Evolutionary conservation across 768 basidiomycete genomes (phyloP).

Genomic region (Suillus luteus): DNA sequence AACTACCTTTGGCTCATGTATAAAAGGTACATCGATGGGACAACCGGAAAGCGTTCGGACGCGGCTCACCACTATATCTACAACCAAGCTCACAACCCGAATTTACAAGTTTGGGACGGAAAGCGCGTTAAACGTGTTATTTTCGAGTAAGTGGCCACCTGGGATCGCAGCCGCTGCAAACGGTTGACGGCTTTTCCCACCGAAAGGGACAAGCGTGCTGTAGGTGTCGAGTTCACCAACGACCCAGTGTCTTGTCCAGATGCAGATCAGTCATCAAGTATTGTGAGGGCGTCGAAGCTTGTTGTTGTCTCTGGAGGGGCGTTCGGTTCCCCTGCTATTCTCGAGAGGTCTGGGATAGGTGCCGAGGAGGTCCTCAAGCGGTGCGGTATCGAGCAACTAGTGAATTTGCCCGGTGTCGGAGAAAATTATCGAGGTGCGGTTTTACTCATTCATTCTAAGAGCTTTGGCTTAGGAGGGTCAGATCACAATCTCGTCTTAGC

Average conservation of each 20-base stretch:
- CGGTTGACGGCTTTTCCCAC: background rate
- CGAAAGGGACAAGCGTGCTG: constrained; percentile 32
- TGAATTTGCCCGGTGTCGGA: constrained; percentile 76
- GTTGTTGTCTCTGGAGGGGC: constrained; percentile 55
- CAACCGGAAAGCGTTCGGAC: constrained; percentile 59
- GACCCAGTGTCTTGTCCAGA: constrained; percentile 23
- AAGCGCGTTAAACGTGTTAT: constrained; percentile 50
- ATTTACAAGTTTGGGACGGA: constrained; percentile 41
- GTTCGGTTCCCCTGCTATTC: constrained; percentile 56
- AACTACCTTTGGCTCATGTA: background rate
- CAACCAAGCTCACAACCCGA: constrained; percentile 44
- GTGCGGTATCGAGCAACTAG: constrained; percentile 48
- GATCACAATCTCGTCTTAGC: constrained; percentile 34
- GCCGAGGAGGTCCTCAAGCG: constrained; percentile 46
- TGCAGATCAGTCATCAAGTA: constrained; percentile 26
- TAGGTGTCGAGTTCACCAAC: constrained; percentile 55
- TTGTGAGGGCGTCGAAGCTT: constrained; percentile 42
- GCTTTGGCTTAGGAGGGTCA: constrained; percentile 6
- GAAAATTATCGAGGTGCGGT: constrained; percentile 59
- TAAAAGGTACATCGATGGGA: constrained; percentile 52
- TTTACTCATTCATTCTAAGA: background rate
- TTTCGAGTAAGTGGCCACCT: constrained; percentile 42
- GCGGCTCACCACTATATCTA: constrained; percentile 54
- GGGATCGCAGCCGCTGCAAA: background rate
- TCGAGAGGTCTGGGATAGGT: constrained; percentile 72